Evolutionary conservation across 139 green algal genomes (phyloP), one percentile per base, ranked within the genome.

Genomic region (Limnomonas spitsbergensis): DNA sequence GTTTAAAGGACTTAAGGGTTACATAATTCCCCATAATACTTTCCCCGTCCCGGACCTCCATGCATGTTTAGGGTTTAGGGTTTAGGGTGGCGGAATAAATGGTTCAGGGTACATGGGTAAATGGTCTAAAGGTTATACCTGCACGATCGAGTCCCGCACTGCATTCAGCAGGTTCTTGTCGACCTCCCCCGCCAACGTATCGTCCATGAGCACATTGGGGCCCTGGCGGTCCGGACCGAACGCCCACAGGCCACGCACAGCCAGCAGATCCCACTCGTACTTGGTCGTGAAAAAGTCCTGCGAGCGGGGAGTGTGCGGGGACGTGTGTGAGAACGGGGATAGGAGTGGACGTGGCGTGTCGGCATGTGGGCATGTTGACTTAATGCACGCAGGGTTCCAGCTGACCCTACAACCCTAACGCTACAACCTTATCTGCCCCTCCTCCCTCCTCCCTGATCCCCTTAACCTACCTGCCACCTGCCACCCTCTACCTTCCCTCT

Each of bases 261-360:
- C 96, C 53, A 99, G 84, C 68, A 96, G 47, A 81, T 99, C 96
- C 96, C 96, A 99, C 68, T 97, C 93, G 82, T 99, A 98, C 38
- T 94, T 95, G 26, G 80, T 81, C 73, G 93, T 87, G 80, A 98
- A 95, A n/a, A 79, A 83, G 34, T 83, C 78, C 77, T 94, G 94
- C n/a, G 86, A 74, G 29, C 81, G n/a, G 61, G 54, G 29, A 37
- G 29, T 7, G 14, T 14, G 24, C 14, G 47, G 47, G 14, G 47
- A 61, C 47, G 47, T 61, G 47, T 14, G 47, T 20, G 4, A 69
- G 42, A 39, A 3, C 34, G 9, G 38, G 29, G 70, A 27, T 31
- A 14, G 24, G 38, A 27, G 38, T 77, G 36, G 35, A 14, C 6
- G 70, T 38, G 24, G 66, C n/a, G 70, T 40, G 4, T 9, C 4